Base-by-base conservation (phyloP, 441 rosid species). In the Gossypium schwendimanii region DNA sequence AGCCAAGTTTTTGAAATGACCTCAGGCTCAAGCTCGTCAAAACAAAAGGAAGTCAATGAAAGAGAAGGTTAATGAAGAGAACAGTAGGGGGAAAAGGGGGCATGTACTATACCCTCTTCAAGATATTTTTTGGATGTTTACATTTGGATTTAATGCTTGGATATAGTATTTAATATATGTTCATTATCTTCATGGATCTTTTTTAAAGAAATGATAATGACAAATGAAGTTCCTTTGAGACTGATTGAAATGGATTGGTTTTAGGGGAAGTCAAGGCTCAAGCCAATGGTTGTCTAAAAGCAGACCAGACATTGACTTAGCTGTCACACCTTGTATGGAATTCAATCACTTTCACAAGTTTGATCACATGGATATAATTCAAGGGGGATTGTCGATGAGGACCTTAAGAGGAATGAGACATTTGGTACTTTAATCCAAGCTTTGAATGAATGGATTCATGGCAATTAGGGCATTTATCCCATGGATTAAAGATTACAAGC, bases 1-100 rank as follows among this genome's bases (percentile, higher is more conserved):
- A 89, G 84, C 54, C 92, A 93, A 54, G 98, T 93, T 33, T 83
- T 90, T 36, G 98, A 93, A 71, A 93, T 93, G 87, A 81, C 92
- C 9, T 84, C 96, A 64, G 94, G 98, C 31, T 95, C 99, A 39
- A 93, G 87, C 73, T 86, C 89, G 63, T 86, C 91, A 45, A 86
- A 84, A 80, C 75, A 85, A 11, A 91, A 84, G 45, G 97, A 90
- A 26, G 96, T 86, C 4, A 88, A 88, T 58, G 92, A 84, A 1
- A 86, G 81, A 73, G 88, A 87, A 80, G 80, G 75, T 66, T 84
- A 84, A 74, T 71, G 64, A 71, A 70, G 49, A 60, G 70, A 69
- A 58, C 23, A 76, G 24, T 58, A 72, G 62, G 41, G 10, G 9
- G 54, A 73, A 76, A 74, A 65, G 82, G 77, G 80, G 62, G 33